Conservation (phyloP, 768 basidiomycete species). For the Mycena vitilis region DNA sequence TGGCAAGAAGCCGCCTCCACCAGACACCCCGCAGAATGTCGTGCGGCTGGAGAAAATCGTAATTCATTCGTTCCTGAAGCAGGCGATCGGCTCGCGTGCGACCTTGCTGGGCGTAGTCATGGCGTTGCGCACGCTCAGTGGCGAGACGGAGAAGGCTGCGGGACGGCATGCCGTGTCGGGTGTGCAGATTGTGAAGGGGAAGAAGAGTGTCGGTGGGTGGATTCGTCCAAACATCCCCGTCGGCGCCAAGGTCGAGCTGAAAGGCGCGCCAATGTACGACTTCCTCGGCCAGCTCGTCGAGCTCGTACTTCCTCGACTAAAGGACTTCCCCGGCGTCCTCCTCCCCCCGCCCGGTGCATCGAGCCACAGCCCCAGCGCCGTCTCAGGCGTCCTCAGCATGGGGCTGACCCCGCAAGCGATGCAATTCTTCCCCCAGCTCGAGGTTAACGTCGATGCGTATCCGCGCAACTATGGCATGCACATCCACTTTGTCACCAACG, state of each 20-base stretch:
- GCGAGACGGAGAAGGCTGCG: constrained; percentile 80
- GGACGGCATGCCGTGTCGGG: constrained; percentile 78
- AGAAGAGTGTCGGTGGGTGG: constrained; percentile 83
- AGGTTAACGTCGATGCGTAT: constrained; percentile 93
- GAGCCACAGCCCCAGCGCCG: constrained; percentile 77
- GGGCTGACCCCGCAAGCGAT: constrained; percentile 88
- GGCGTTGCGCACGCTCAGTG: constrained; percentile 88
- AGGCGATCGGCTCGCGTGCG: constrained; percentile 75
- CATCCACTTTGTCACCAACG: constrained; percentile 93
- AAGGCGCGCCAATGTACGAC: constrained; percentile 94
- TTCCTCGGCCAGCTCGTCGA: constrained; percentile 90
- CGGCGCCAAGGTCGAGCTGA: constrained; percentile 91
- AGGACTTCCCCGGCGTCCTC: constrained; percentile 88
- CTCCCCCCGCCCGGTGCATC: constrained; percentile 82
- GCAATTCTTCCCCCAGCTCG: constrained; percentile 94
- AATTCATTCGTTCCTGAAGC: constrained; percentile 88
- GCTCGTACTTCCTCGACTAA: constrained; percentile 93
- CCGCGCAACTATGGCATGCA: constrained; percentile 91
- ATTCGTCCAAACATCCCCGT: constrained; percentile 84
- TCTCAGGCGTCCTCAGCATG: constrained; percentile 89
- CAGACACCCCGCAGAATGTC: constrained; percentile 75
- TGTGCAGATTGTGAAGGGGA: constrained; percentile 80
- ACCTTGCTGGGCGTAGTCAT: constrained; percentile 88
- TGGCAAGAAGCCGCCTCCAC: constrained; percentile 74
- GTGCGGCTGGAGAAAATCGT: constrained; percentile 85